Percentiles rank a stretch among this genome's conserved stretches.
Evolutionary conservation across 2,329 filamentous ascomycete genomes (phyloP).

Genomic region (Gaeumannomyces sp.): DNA sequence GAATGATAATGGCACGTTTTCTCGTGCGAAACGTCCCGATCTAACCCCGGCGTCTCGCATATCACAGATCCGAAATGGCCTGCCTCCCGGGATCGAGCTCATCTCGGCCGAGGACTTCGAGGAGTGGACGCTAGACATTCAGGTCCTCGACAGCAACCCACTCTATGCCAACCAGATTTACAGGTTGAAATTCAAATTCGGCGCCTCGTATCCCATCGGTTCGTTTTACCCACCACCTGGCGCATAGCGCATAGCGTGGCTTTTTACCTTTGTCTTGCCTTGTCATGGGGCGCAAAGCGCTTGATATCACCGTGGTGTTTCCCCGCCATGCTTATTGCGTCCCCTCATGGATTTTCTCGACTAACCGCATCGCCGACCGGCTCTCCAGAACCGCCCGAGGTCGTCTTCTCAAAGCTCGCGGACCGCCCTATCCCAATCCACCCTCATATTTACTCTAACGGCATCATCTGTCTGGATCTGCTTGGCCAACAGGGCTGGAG

Average conservation of each 20-base stretch:
- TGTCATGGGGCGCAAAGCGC: neutral
- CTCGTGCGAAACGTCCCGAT: neutral
- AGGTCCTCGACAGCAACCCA: constrained; percentile 84
- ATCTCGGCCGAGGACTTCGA: constrained; percentile 76
- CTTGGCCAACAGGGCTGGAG: constrained; percentile 87
- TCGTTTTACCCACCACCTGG: constrained; percentile 23
- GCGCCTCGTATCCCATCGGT: constrained; percentile 84
- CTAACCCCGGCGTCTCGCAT: neutral
- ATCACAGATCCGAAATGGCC: constrained; percentile 45
- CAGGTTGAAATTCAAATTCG: constrained; percentile 83
- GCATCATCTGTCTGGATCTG: constrained; percentile 95
- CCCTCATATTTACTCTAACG: constrained; percentile 96
- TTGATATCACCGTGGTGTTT: neutral
- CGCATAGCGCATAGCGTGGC: neutral
- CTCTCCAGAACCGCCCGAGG: constrained; percentile 78
- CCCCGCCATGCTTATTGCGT: neutral
- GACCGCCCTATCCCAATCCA: constrained; percentile 79
- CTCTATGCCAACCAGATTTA: constrained; percentile 76
- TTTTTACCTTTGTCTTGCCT: neutral
- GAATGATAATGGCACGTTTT: neutral
- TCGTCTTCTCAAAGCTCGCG: constrained; percentile 69
- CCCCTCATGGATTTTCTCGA: neutral
- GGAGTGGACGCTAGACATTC: constrained; percentile 89
- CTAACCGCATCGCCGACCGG: neutral
- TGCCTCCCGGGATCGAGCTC: constrained; percentile 68